Conservation (phyloP, 2,329 filamentous ascomycete species). For the Pseudogymnoascus sp. region DNA sequence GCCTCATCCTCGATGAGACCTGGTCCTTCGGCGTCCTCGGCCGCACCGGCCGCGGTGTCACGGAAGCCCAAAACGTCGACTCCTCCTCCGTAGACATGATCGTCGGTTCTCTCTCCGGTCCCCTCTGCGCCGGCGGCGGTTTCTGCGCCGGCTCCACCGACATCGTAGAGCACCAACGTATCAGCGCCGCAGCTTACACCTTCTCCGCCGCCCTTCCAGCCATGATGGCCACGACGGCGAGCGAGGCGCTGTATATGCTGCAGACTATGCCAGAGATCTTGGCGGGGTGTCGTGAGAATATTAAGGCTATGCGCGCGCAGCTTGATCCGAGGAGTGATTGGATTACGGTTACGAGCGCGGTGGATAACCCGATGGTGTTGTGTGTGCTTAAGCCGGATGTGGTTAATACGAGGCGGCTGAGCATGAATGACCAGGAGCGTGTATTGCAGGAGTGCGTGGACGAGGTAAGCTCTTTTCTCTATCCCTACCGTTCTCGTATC, state of each 20-base stretch:
- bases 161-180: constrained; percentile 92
- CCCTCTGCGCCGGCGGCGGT: constrained; percentile 84
- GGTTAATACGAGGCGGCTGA: constrained; percentile 60
- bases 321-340: constrained; percentile 91
- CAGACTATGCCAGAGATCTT: constrained; percentile 82
- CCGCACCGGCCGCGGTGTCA: constrained; percentile 81
- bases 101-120: constrained; percentile 81
- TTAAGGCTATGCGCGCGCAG: constrained; percentile 75
- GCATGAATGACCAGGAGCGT: constrained; percentile 69
- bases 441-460: constrained; percentile 89
- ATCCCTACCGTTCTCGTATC: not conserved
- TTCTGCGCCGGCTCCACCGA: constrained; percentile 91
- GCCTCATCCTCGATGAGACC: constrained; percentile 92
- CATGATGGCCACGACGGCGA: constrained; percentile 89
- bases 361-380: constrained; percentile 82
- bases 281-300: constrained; percentile 72
- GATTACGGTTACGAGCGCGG: constrained; percentile 71
- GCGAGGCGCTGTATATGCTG: constrained; percentile 78
- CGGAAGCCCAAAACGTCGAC: constrained; percentile 95
- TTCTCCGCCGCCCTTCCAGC: constrained; percentile 93
- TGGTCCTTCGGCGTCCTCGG: constrained; percentile 96
- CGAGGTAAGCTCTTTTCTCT: constrained; percentile 55
- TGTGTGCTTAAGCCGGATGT: constrained; percentile 78
- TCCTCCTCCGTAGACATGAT: constrained; percentile 94
- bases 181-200: constrained; percentile 85